These are phyloP conservation scores for Curvularia hawaiiensis DNA, from an alignment of 2,329 filamentous ascomycete genomes.

Conservation along the genomic window DNA sequence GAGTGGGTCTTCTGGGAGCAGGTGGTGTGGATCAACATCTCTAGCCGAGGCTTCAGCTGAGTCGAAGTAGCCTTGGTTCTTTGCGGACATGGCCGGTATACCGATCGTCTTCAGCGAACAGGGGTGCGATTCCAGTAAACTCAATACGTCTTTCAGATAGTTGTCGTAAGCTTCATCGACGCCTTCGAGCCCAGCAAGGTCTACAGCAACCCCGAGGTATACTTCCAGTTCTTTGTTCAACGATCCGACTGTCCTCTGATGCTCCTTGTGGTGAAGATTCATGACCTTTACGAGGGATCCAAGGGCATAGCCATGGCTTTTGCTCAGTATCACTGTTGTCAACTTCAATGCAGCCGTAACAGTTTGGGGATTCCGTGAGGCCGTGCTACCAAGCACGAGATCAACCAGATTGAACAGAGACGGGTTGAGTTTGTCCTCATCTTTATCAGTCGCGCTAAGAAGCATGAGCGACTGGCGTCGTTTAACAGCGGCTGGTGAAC, in stretches of 20 bases:
- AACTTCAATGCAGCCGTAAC: constrained; percentile 88
- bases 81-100: constrained; percentile 64
- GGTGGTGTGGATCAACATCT: constrained; percentile 63
- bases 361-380: constrained; percentile 85
- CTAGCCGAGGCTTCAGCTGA: constrained; percentile 57
- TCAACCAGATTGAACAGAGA: constrained; percentile 93
- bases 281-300: constrained; percentile 75
- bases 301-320: constrained; percentile 86
- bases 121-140: constrained; percentile 71
- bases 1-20: constrained; percentile 67
- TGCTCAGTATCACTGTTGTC: constrained; percentile 81
- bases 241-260: constrained; percentile 71
- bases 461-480: constrained; percentile 90
- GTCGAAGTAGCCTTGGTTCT: constrained; percentile 56
- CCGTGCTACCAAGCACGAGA: constrained; percentile 82
- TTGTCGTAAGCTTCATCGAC: constrained; percentile 75
- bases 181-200: constrained; percentile 70
- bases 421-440: constrained; percentile 78
- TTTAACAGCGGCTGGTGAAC: constrained; percentile 68
- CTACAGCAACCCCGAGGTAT: constrained; percentile 70
- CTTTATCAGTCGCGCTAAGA: constrained; percentile 76
- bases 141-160: constrained; percentile 73
- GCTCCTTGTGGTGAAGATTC: constrained; percentile 58
- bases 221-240: constrained; percentile 77
- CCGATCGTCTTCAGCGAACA: constrained; percentile 74